Evolutionary conservation across 495 filamentous ascomycete species (phyloP).

Genomic region (Articulospora tetracladia): DNA sequence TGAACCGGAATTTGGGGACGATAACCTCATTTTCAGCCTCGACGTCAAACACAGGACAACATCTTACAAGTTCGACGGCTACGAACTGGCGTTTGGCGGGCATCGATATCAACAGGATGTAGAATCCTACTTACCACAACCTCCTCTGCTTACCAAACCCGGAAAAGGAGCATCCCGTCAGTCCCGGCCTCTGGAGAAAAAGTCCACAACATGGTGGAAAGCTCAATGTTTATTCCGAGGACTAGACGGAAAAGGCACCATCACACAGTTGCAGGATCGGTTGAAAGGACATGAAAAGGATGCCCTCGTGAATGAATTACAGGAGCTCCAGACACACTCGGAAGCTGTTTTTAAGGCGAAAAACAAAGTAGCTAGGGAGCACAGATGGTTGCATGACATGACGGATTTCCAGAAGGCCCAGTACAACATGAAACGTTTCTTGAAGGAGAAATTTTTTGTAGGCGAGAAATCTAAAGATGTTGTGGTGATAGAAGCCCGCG

Average conservation of each 20-base stretch:
- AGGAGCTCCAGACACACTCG: not conserved
- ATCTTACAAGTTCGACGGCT: not conserved
- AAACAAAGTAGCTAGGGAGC: not conserved
- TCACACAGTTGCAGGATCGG: not conserved
- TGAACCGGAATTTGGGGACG: not conserved
- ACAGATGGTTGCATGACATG: not conserved
- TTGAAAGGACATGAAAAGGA: not conserved
- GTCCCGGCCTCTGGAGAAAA: not conserved
- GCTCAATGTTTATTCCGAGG: conserved; percentile 7
- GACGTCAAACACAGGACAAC: not conserved
- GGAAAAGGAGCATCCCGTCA: not conserved
- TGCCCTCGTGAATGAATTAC: not conserved
- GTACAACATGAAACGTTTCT: not conserved
- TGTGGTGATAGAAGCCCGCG: not conserved
- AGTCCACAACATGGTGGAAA: conserved; percentile 10
- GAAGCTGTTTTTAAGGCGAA: not conserved
- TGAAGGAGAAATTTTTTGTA: not conserved
- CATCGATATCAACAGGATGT: not conserved
- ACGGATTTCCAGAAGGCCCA: not conserved
- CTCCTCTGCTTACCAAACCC: not conserved
- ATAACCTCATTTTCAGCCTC: not conserved
- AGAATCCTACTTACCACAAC: not conserved
- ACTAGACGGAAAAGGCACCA: not conserved
- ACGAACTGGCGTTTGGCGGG: not conserved
- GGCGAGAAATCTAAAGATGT: not conserved